Base-by-base conservation (phyloP, 805 yeast species). In the Danielia oregonensis region DNA sequence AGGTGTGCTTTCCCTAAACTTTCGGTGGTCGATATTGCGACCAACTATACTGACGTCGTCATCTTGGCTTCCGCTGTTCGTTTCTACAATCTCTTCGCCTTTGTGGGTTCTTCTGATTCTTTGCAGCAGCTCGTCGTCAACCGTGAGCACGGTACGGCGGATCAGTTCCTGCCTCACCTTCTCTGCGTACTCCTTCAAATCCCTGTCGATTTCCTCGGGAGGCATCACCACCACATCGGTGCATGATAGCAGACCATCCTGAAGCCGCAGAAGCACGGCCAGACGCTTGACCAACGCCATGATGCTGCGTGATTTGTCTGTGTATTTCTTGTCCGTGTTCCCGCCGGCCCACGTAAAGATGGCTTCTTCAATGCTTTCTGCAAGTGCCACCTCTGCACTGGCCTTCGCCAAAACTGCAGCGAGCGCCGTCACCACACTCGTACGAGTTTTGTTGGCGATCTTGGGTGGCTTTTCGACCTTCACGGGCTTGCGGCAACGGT, bases 51-150 rank as follows among this genome's bases (percentile, higher is more conserved):
- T 46, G 22, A 49, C 46, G 15, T 51, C 57, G 12, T 55, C 57
- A 11, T 42, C 42, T n/a, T 39, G 36, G 19, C 49, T 46, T 29
- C 56, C 56, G 32, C 54, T 51, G 23, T 52, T 46, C 19, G 47
- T 47, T 36, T 83, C 94, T 5, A 86, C 70, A n/a, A 84, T 56
- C 51, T 84, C 89, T 42, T 88, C 95, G 17, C 96, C 96, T 55
- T 83, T 85, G 55, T 87, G 95, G 3, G 96, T 86, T 49, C 87
- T 71, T 46, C 86, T 70, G 44, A 86, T 76, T 29, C 79, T 71
- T 12, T 87, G 87, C 18, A 61, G 53, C 21, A 69, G 76, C 19
- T 50, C 57, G 25, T 67, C 72, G 24, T 74, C 76, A 16, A 59
- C 70, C 27, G 79, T 79, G 32, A 88, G 61, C 10, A 88, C 83